Conservation (phyloP, 2,329 filamentous ascomycete genomes). For the Epicoccum nigrum region DNA sequence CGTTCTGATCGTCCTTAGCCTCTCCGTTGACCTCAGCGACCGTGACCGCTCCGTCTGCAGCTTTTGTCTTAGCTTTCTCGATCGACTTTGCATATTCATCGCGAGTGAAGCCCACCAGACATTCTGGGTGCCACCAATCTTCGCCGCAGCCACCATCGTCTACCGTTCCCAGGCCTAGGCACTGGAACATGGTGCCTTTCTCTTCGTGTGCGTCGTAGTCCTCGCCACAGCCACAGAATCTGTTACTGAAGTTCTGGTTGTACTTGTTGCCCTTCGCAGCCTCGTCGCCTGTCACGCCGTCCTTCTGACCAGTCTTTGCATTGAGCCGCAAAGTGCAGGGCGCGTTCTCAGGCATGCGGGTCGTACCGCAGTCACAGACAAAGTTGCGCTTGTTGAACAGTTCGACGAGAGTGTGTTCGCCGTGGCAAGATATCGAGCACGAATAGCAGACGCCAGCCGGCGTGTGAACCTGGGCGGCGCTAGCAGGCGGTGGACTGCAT, state of each 20-base stretch:
- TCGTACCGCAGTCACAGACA: conserved; percentile 94
- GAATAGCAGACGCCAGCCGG: conserved; percentile 92
- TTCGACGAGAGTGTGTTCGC: conserved; percentile 92
- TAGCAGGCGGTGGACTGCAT: conserved; percentile 80
- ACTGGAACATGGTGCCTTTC: conserved; percentile 98
- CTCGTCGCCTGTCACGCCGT: conserved; percentile 76
- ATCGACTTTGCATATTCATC: conserved; percentile 67
- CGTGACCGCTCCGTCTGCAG: conserved; percentile 13
- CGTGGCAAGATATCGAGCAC: conserved; percentile 95
- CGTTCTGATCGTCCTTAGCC: conserved; percentile 11
- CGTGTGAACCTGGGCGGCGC: conserved; percentile 66
- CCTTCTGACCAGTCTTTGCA: conserved; percentile 73
- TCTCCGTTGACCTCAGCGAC: conserved; percentile 12
- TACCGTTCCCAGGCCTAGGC: conserved; percentile 78
- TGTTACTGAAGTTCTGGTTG: conserved; percentile 93
- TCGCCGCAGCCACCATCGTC: conserved; percentile 91
- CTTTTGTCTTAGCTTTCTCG: conserved; percentile 31
- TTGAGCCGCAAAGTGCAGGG: conserved; percentile 80
- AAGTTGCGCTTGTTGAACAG: conserved; percentile 96
- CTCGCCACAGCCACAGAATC: conserved; percentile 87
- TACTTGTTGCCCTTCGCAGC: conserved; percentile 80
- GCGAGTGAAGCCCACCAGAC: conserved; percentile 79
- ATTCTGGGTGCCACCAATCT: conserved; percentile 97
- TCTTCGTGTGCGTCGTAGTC: conserved; percentile 88
- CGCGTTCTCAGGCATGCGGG: conserved; percentile 70